Base-by-base conservation (phyloP, 2,329 filamentous ascomycete species). In the Paracamarosporium sp. region DNA sequence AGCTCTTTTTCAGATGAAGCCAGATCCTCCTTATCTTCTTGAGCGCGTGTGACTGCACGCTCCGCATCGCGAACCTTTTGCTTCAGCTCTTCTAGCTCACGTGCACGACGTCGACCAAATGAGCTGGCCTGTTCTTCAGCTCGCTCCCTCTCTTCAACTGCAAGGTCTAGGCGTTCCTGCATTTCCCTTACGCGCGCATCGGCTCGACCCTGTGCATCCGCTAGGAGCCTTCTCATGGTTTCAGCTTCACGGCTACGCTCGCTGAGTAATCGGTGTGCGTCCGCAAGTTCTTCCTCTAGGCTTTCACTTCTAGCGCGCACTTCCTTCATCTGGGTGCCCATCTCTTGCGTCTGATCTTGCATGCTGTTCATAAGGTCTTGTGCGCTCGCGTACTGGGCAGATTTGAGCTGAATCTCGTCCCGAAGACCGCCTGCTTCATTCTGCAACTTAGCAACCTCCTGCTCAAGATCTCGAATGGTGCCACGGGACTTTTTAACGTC, bases 221-320 rank as follows among this genome's bases (percentile, higher is more conserved):
- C 89, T 12, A 99, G 81, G 58, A 98, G 83, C 47, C 93, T 85
- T 31, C 95, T 88, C 93, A 99, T 98, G 0, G 92, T 97, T 79
- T 98, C 94, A 25, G 88, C 91, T 78, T 99, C 95, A 41, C 95
- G 87, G 4, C 92, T 94, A 25, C 95, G 88, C 76, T 99, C 95
- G 51, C 86, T 88, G 2, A 99, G 84, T 59, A 97, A 85, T 56
- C 92, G 87, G 73, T 96, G 93, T 3, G 93, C 90, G 76, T 99
- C 95, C 1, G 88, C 87, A 1, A 98, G 83, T 75, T 99, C 95
- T 77, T 99, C 95, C 70, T 97, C 94, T 0, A 98, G 81, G 56
- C 89, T 91, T 70, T 97, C 93, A 36, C 89, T 90, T 64, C 92
- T 89, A 48, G 89, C 87, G 60, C 90, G 88, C 1, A 91, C 87